These are phyloP conservation scores for Kuraishia borneana DNA, from an alignment of 805 yeast genomes.

Conservation along the genomic window DNA sequence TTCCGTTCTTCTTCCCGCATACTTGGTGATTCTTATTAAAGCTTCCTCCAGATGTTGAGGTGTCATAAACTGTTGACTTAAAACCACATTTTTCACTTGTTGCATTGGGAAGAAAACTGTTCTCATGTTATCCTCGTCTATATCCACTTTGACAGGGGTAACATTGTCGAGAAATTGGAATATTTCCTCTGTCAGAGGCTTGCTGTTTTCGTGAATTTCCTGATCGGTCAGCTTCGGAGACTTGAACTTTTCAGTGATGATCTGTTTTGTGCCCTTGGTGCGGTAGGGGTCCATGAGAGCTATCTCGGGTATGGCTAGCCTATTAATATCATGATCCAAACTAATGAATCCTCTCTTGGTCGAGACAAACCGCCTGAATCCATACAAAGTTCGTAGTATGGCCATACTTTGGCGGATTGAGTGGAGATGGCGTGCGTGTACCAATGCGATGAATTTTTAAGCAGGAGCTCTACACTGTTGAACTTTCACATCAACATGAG, in stretches of 20 bases:
- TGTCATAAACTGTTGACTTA: background rate
- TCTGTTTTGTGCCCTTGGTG: too few relatives aligned
- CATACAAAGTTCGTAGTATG: too few relatives aligned
- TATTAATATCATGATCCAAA: too few relatives aligned
- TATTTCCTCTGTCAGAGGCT: background rate
- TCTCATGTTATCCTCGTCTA: background rate
- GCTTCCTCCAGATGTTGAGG: background rate
- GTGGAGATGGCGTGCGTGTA: too few relatives aligned
- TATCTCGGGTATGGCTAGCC: too few relatives aligned
- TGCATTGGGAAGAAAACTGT: background rate
- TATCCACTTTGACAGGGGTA: background rate
- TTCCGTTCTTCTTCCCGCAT: background rate
- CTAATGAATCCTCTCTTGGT: too few relatives aligned
- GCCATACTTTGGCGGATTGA: too few relatives aligned
- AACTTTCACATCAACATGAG: constrained; percentile 26
- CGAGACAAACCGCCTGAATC: too few relatives aligned
- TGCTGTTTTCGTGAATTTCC: background rate
- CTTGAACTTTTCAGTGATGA: too few relatives aligned
- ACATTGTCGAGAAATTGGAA: background rate
- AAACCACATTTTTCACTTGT: background rate
- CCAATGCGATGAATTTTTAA: too few relatives aligned
- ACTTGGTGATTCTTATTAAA: background rate
- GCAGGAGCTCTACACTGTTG: background rate
- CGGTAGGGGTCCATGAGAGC: too few relatives aligned
- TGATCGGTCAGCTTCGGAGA: background rate